Evolutionary conservation across 208 protist species (phyloP), one percentile per base, ranked within the genome.

Genomic region (Angomonas deanei): DNA sequence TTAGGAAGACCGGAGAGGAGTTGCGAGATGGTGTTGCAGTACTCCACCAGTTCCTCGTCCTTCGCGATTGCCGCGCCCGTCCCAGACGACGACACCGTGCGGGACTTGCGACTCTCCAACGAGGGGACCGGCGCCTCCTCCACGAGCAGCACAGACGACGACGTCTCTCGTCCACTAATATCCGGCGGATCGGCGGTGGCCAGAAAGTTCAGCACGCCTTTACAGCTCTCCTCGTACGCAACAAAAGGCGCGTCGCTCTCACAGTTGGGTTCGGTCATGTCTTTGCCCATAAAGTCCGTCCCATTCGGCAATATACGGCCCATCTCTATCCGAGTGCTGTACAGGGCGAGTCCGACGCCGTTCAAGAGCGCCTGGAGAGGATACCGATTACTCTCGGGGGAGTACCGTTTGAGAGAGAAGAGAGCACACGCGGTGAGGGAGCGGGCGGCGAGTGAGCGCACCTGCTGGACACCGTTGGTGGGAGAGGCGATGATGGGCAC

Each of bases 1-100:
- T 89, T 86, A 5, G 88, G 83, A 28, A 94, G 72, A 0, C 81
- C 81, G 17, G 79, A 74, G 23, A 94, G 69, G n/a, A 91, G 47
- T 62, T 82, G 81, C 2, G 74, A 73, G 23, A 89, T 65, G 8
- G 91, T 39, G 30, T 62, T 76, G 28, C 80, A 84, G 61, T 80
- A 85, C 64, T 94, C 83, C 2, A 88, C 66, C 27, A 91, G 73
- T 47, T 68, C 58, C 58, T 91, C 84, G 53, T 94, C 88, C 0
- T 68, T n/a, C 24, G 72, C 61, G 0, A 70, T 69, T 11, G 30
- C 71, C 21, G 39, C 48, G 32, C 5, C 68, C n/a, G 2, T 32
- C 17, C 15, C 39, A 17, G 30, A 5, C 53, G n/a, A 30, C 13
- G 53, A 13, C 3, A 38, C n/a, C n/a, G n/a, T n/a, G n/a, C n/a